These are phyloP conservation scores for Mimosa bimucronata DNA, from an alignment of 306 rosid genomes.

Conservation along the genomic window DNA sequence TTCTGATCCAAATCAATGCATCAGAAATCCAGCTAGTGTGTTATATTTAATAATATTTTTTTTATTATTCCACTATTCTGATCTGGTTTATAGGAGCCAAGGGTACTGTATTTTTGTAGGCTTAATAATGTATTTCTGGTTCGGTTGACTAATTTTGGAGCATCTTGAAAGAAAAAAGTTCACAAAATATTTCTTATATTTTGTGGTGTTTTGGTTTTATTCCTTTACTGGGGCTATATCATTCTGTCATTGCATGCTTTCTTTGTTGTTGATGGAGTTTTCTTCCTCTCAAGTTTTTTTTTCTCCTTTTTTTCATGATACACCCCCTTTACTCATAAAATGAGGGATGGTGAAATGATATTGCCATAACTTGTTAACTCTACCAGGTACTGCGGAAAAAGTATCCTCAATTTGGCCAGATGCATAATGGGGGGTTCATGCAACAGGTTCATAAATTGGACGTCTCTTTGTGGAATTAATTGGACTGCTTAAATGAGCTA, in stretches of 20 bases:
- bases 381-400: constrained; percentile 86
- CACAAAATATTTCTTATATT: constrained; percentile 5
- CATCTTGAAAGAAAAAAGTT: not conserved
- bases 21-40: not conserved
- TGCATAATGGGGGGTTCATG: constrained; percentile 88
- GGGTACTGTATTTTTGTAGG: constrained; percentile 16
- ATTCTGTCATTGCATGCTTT: constrained; percentile 10
- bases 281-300: not conserved
- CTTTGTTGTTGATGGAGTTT: not conserved
- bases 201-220: constrained; percentile 1
- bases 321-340: constrained; percentile 7
- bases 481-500: constrained; percentile 13
- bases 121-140: constrained; percentile 10
- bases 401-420: constrained; percentile 97
- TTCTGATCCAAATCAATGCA: constrained; percentile 1
- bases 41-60: not conserved
- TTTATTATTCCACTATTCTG: not conserved
- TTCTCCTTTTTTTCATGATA: not conserved
- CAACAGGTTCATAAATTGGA: constrained; percentile 72
- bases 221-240: constrained; percentile 22
- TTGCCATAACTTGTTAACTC: constrained; percentile 35
- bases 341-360: constrained; percentile 12
- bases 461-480: constrained; percentile 30
- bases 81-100: not conserved
- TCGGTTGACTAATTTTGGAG: constrained; percentile 10